phyloP scores from a whole-genome alignment of 1,284 basidiomycete species.

The Blastosporella zonata region DNA sequence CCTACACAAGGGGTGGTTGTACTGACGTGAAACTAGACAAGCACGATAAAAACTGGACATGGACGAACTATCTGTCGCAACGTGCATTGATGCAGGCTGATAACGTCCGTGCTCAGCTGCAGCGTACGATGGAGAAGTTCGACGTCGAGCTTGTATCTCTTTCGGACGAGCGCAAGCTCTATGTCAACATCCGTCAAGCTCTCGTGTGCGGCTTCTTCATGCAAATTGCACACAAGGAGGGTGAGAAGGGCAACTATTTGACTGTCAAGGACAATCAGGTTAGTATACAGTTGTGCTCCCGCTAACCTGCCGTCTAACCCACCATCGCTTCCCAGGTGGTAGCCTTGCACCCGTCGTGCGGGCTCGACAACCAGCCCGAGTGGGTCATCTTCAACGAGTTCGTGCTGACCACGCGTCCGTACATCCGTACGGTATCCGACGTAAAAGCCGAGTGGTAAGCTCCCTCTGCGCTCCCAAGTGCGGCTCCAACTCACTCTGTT shows the following conservation, averaged over 20 bases:
- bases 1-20: neutral
- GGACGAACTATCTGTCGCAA: slow-evolving; percentile 87
- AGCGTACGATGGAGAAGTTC: slow-evolving; percentile 92
- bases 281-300: slow-evolving; percentile 20
- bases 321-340: slow-evolving; percentile 56
- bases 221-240: slow-evolving; percentile 96
- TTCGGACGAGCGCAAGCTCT: slow-evolving; percentile 77
- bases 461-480: slow-evolving; percentile 1
- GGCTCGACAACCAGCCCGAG: slow-evolving; percentile 90
- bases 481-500: slow-evolving; percentile 1
- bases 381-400: slow-evolving; percentile 99
- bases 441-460: slow-evolving; percentile 85
- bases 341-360: slow-evolving; percentile 91
- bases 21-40: slow-evolving; percentile 44
- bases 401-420: slow-evolving; percentile 87
- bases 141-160: slow-evolving; percentile 83
- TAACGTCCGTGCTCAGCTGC: slow-evolving; percentile 91
- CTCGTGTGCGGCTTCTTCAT: slow-evolving; percentile 97
- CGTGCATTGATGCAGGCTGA: slow-evolving; percentile 90
- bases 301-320: neutral
- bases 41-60: slow-evolving; percentile 86
- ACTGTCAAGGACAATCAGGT: slow-evolving; percentile 96
- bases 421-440: slow-evolving; percentile 91
- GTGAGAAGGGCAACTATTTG: slow-evolving; percentile 82
- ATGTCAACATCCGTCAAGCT: slow-evolving; percentile 78